Evolutionary conservation across 495 filamentous ascomycete genomes (phyloP).

Genomic region (Tuber microsphaerosporum): DNA sequence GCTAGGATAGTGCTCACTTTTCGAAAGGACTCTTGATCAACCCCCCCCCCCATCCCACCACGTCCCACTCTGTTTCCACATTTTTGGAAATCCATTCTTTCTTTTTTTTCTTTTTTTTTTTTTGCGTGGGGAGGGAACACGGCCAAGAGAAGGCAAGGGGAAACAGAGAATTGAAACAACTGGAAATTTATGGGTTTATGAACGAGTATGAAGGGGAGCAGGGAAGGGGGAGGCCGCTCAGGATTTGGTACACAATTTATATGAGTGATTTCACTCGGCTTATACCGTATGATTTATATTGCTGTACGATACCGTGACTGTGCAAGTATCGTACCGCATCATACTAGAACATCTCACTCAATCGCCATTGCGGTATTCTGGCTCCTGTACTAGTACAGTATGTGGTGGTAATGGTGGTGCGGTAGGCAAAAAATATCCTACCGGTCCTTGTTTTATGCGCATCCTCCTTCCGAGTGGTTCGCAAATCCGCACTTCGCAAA

Average conservation of each 20-base stretch:
- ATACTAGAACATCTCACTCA: neutral
- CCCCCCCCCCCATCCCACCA: neutral
- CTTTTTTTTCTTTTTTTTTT: neutral
- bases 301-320: neutral
- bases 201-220: neutral
- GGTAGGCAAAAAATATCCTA: neutral
- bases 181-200: neutral
- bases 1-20: neutral
- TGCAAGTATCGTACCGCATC: neutral
- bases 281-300: neutral
- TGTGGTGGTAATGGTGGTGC: neutral
- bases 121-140: neutral
- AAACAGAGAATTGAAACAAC: neutral
- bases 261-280: neutral
- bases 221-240: neutral
- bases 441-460: neutral
- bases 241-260: neutral
- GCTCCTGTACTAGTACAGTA: too few relatives aligned
- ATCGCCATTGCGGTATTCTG: neutral
- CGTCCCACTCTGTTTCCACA: neutral
- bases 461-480: constrained; percentile 4
- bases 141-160: neutral
- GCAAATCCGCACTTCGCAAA: neutral
- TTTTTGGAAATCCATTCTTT: too few relatives aligned
- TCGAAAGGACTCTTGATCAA: neutral